Evolutionary conservation across 164 flowering plant genomes (phyloP).

Genomic region (Cinnamomum micranthum): DNA sequence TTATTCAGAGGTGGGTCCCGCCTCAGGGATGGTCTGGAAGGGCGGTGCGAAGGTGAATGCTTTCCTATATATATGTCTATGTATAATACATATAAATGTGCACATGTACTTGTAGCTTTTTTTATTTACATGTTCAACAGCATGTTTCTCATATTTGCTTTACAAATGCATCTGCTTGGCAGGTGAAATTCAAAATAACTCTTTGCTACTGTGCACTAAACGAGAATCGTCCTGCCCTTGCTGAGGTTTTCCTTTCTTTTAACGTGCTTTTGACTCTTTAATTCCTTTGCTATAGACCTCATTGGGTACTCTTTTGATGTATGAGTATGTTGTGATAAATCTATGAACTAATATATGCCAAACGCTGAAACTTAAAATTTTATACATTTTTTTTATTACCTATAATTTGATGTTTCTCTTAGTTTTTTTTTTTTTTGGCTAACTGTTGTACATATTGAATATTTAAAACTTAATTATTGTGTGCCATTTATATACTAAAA

Average conservation of each 20-base stretch:
- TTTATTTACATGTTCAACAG: background rate
- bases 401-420: background rate
- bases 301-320: background rate
- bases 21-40: no score
- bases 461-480: background rate
- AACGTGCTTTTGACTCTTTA: background rate
- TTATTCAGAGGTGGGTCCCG: no score
- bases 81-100: background rate
- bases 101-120: no score
- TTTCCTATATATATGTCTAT: no score
- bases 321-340: background rate
- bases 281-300: background rate
- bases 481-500: background rate
- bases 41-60: background rate
- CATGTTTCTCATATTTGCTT: background rate
- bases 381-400: no score
- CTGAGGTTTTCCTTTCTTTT: conserved; percentile 52
- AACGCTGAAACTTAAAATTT: background rate
- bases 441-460: background rate
- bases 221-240: conserved; percentile 74
- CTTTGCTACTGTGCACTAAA: conserved; percentile 62
- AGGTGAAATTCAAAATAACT: conserved; percentile 91
- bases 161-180: conserved; percentile 13
- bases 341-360: background rate
- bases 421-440: background rate